Base-by-base conservation (phyloP, 805 yeast genomes). In the Saturnispora ahearnii region DNA sequence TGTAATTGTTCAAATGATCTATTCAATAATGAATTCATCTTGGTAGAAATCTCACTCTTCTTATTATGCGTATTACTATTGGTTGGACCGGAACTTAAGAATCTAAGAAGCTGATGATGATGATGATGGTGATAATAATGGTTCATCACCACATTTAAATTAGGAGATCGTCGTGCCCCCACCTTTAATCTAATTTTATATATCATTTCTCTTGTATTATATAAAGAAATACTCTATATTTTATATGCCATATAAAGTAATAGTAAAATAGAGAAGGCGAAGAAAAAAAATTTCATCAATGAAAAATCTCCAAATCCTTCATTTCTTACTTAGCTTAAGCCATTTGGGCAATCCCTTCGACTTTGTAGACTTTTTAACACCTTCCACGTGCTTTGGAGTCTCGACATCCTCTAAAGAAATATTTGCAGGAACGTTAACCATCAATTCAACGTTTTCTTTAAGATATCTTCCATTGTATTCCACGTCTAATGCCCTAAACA, bases 311-410 rank as follows among this genome's bases (percentile, higher is more conserved):
- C 29, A 26, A 26, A 26, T 26, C 9, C 29, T 26, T 26, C 42
- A 47, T 36, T 47, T 47, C 44, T 47, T 47, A 13, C 50, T 36
- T 33, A 47, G 26, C 31, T 47, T 47, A 5, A 47, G 34, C 45
- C 45, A 47, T 34, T 47, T 47, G 12, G 50, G 45, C 5, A 47
- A 22, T 10, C 40, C 40, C 24, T 36, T 36, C 11, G 18, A 8
- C 24, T 26, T 26, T 8, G 29, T 6, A 6, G 29, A 8, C 29
- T 26, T 33, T 13, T 41, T 42, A 12, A 12, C 24, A n/a, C 15
- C 32, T 11, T 21, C 31, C 29, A n/a, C 7, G 18, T 5, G 5
- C 32, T 40, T 46, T 33, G 5, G 15, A 26, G 9, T 38, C 12
- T 10, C 36, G 6, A 18, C 21, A 15, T 36, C 24, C 11, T 36